Evolutionary conservation across 2,329 filamentous ascomycete species (phyloP).

Genomic region (Dothiorella sarmentorum): DNA sequence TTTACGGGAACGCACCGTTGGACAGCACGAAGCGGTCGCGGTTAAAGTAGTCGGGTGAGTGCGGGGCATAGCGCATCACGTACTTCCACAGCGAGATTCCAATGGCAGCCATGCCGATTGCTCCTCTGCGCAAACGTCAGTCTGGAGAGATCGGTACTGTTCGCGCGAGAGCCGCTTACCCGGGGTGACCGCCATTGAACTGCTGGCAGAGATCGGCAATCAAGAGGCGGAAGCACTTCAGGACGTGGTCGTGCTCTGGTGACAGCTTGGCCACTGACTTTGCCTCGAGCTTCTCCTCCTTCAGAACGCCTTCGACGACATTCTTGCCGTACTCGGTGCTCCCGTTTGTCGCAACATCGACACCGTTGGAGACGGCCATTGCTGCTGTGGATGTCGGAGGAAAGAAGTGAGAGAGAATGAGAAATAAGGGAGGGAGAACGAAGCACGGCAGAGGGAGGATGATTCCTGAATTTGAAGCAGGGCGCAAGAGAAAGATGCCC

Average conservation of each 20-base stretch:
- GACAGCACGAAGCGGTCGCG: conserved; percentile 61
- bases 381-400: neutral
- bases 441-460: neutral
- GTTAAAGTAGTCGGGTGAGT: conserved; percentile 57
- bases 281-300: conserved; percentile 26
- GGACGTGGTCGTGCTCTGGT: conserved; percentile 47
- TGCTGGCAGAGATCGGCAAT: conserved; percentile 69
- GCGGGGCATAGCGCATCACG: conserved; percentile 57
- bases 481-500: neutral
- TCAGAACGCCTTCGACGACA: conserved; percentile 25
- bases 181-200: conserved; percentile 66
- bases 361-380: conserved; percentile 12
- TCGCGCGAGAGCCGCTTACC: conserved; percentile 41
- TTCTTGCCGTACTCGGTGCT: conserved; percentile 28
- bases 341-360: neutral
- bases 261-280: conserved; percentile 23
- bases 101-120: conserved; percentile 61
- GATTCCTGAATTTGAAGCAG: neutral
- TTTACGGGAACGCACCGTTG: conserved; percentile 42
- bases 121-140: conserved; percentile 38
- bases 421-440: neutral
- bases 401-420: neutral
- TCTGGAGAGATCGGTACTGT: neutral
- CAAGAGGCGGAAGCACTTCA: conserved; percentile 59
- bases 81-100: conserved; percentile 62